phyloP scores from a whole-genome alignment of 2,329 filamentous ascomycete genomes.

The Fusarium solani-melongenae region DNA sequence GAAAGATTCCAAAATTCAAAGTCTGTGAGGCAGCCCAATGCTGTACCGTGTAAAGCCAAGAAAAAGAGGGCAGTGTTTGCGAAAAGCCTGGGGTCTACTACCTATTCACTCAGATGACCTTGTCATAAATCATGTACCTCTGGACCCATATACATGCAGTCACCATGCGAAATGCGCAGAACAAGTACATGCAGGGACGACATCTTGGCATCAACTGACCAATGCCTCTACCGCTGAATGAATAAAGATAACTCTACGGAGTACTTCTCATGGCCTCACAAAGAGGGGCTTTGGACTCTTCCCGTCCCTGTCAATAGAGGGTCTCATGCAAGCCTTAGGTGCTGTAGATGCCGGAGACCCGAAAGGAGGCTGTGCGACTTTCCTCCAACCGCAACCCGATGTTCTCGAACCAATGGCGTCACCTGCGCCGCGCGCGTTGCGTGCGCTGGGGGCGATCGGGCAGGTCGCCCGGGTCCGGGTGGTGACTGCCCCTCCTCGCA shows the following conservation, averaged over 20 bases:
- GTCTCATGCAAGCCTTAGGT: neutral
- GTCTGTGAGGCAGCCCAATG: constrained; percentile 19
- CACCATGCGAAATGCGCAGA: neutral
- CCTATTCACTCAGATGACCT: neutral
- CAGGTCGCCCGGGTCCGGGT: constrained; percentile 9
- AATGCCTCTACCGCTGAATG: neutral
- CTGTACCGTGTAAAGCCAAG: neutral
- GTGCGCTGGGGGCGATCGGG: constrained; percentile 25
- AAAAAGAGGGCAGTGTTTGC: neutral
- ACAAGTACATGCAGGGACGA: neutral
- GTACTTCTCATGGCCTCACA: neutral
- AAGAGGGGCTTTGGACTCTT: neutral
- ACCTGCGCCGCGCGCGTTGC: constrained; percentile 11
- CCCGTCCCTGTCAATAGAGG: neutral
- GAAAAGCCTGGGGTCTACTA: neutral
- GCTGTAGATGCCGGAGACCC: neutral
- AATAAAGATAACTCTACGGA: neutral
- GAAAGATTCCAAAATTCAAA: neutral
- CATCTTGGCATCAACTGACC: neutral
- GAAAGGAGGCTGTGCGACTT: constrained; percentile 28
- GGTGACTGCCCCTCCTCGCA: constrained; percentile 29
- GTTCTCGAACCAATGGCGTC: constrained; percentile 34
- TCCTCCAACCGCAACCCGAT: neutral
- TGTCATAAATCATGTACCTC: neutral
- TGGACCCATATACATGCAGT: neutral